Percentiles rank a stretch among this genome's conserved stretches.
Evolutionary conservation across 176 grass and related monocot genomes (phyloP).

Genomic region (Lolium rigidum): DNA sequence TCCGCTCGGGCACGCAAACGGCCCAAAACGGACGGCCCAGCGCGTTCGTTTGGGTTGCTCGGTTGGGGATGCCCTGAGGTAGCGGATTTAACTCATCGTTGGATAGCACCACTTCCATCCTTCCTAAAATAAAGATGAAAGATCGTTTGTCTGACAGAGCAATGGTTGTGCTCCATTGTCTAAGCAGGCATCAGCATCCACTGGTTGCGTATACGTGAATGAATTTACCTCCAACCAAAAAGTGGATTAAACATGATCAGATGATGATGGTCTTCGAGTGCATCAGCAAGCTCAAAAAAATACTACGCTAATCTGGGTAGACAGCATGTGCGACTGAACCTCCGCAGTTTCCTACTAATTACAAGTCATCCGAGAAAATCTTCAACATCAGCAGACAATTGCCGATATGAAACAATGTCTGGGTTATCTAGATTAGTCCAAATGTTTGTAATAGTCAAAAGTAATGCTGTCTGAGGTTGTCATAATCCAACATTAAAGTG

Average conservation of each 20-base stretch:
- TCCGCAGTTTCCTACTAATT: constrained; percentile 24
- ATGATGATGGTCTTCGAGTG: neutral
- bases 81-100: neutral
- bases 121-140: neutral
- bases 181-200: constrained; percentile 21
- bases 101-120: neutral
- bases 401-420: neutral
- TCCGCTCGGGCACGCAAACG: no score
- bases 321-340: neutral
- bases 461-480: neutral
- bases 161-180: neutral
- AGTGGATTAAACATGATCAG: constrained; percentile 17
- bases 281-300: constrained; percentile 18
- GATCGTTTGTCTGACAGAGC: neutral
- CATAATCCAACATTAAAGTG: neutral
- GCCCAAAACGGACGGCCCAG: no score
- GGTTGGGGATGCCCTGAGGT: no score
- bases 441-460: neutral
- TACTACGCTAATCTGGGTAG: neutral
- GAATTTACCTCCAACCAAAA: constrained; percentile 30
- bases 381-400: neutral
- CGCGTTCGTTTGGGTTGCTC: no score
- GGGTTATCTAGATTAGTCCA: neutral
- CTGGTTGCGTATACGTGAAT: neutral
- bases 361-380: constrained; percentile 1